These are phyloP conservation scores for Pichiaceae sp. DNA, from an alignment of 1,139 yeast genomes.

Conservation along the genomic window DNA sequence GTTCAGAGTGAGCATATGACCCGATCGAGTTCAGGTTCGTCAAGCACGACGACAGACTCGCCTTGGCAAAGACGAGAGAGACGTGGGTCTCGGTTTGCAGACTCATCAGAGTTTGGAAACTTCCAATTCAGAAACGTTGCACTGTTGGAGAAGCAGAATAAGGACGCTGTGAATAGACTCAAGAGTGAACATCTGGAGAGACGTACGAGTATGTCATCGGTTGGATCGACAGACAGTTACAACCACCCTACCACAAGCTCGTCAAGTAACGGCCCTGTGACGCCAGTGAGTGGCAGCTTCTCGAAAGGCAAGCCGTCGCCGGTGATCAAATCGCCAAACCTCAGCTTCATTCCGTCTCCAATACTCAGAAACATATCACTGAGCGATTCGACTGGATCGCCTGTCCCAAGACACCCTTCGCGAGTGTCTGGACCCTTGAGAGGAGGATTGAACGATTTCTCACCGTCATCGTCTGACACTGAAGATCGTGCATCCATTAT, in stretches of 20 bases:
- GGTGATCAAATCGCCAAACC: neutral
- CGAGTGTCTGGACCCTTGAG: neutral
- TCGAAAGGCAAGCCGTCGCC: constrained; percentile 7
- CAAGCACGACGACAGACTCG: constrained; percentile 15
- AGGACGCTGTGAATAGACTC: constrained; percentile 81
- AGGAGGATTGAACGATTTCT: constrained; percentile 34
- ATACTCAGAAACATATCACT: neutral
- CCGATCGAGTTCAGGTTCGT: constrained; percentile 20
- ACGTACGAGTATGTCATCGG: constrained; percentile 23
- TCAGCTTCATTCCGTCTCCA: neutral
- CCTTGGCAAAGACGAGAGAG: constrained; percentile 22
- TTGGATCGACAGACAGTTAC: constrained; percentile 20
- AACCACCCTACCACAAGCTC: constrained; percentile 6
- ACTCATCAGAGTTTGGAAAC: constrained; percentile 80
- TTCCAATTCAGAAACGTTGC: constrained; percentile 85
- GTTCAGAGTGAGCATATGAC: constrained; percentile 1
- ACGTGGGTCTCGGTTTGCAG: constrained; percentile 50
- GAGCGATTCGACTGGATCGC: neutral
- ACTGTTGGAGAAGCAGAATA: constrained; percentile 87
- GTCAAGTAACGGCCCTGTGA: constrained; percentile 8
- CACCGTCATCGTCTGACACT: constrained; percentile 63
- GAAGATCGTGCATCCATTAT: constrained; percentile 52
- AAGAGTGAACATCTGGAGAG: constrained; percentile 72
- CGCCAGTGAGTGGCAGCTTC: constrained; percentile 10
- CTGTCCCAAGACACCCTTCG: neutral